Evolutionary conservation across 257 asterid species (phyloP).

Genomic region (Echites panduratus): DNA sequence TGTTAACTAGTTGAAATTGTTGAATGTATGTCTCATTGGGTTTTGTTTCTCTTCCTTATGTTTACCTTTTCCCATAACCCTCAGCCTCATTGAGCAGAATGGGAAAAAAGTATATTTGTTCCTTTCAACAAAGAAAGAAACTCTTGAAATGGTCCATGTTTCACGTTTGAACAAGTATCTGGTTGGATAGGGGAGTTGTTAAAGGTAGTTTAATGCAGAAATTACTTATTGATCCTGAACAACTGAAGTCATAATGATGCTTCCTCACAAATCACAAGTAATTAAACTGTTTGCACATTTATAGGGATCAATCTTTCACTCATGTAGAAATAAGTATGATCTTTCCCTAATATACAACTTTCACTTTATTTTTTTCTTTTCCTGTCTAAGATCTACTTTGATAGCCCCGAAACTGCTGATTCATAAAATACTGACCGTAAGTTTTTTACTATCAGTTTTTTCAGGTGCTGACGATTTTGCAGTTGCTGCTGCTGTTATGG

Average conservation of each 20-base stretch:
- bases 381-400: background rate
- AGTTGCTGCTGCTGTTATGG: constrained; percentile 51
- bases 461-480: constrained; percentile 40
- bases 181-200: background rate
- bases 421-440: background rate
- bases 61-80: background rate
- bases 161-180: background rate
- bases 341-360: background rate
- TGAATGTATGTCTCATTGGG: background rate
- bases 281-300: background rate
- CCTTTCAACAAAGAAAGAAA: background rate
- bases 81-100: background rate
- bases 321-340: background rate
- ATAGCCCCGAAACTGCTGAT: background rate
- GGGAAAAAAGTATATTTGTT: background rate
- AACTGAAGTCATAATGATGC: background rate
- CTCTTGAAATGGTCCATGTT: background rate
- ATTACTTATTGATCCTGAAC: background rate
- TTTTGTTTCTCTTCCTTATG: background rate
- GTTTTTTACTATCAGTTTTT: too few species aligned
- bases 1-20: background rate
- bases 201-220: background rate
- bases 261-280: background rate
- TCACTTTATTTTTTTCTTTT: background rate
- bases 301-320: background rate